Conservation (phyloP, 257 asterid species). For the Primulina eburnea region DNA sequence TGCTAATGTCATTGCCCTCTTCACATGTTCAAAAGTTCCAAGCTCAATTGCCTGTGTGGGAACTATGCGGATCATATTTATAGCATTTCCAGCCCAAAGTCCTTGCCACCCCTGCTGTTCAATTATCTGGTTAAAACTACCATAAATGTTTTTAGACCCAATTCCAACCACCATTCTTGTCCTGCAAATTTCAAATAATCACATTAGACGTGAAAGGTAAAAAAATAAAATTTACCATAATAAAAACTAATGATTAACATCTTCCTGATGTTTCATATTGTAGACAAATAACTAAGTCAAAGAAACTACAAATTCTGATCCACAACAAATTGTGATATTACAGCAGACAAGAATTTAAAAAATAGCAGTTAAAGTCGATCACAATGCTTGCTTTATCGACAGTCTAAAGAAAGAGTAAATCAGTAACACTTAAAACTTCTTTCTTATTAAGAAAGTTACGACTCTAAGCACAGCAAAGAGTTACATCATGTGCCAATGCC, state of each 20-base stretch:
- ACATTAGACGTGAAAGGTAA: conserved; percentile 21
- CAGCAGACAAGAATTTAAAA: neutral
- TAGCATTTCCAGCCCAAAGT: conserved; percentile 92
- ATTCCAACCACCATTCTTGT: conserved; percentile 97
- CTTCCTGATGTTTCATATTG: neutral
- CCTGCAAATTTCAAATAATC: conserved; percentile 49
- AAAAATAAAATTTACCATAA: neutral
- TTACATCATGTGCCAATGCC: conserved; percentile 1
- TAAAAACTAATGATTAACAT: neutral
- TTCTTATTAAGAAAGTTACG: neutral
- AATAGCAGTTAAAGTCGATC: neutral
- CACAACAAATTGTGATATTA: too few relatives aligned
- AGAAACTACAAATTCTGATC: neutral
- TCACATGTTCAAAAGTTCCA: conserved; percentile 86
- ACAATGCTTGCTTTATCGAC: neutral
- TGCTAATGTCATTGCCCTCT: conserved; percentile 69
- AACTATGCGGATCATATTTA: conserved; percentile 86
- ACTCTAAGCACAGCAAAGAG: neutral
- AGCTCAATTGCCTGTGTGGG: conserved; percentile 97
- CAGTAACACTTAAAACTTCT: neutral
- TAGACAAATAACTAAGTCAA: neutral
- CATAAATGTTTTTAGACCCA: conserved; percentile 69
- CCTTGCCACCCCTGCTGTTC: conserved; percentile 95
- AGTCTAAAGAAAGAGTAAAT: neutral
- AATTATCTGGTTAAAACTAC: conserved; percentile 71